Base-by-base conservation (phyloP, 2,329 filamentous ascomycete species). In the Truncatella angustata region DNA sequence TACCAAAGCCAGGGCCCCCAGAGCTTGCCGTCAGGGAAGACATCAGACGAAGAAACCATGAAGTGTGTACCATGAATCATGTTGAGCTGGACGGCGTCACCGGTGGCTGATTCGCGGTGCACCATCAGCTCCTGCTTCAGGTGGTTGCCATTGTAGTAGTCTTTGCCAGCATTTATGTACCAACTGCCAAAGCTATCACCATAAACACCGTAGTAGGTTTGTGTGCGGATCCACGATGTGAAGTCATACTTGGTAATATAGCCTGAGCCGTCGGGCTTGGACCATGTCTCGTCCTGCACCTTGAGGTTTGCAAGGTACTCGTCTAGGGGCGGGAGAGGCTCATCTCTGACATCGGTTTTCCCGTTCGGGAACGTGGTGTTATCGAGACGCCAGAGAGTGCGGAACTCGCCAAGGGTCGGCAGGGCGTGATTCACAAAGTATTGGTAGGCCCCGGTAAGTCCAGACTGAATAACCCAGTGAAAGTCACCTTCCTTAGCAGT, bases 211-310 rank as follows among this genome's bases (percentile, higher is more conserved):
- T 76, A 74, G 51, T 70, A 78, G n/a, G 72, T 70, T 43, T 72
- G 66, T 12, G 69, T 71, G 61, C 74, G 53, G 11, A 62, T 53
- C 52, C 56, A 64, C 40, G 54, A 59, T 1, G 58, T 55, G 55
- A 74, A 73, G 51, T 70, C 65, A 53, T 82, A 81, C 63, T 82
- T 81, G 2, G 75, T 79, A 53, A 81, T 69, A 52, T 76, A 80
- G 2, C 63, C 64, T 0, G 66, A 68, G 0, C 77, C 76, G 45
- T 78, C 73, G 0, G 67, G 67, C 24, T 66, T 70, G 48, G 73
- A 67, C 75, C 76, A 80, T 1, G 78, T 80, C 65, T 80, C 76
- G 60, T 80, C 78, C 57, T 80, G 76, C 4, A 80, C 73, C 40
- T 79, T 79, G 11, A 73, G 77, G 10, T 70, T 68, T 4, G 58